Base-by-base conservation (phyloP, 75 land plant genomes). In the Picea sitchensis region DNA sequence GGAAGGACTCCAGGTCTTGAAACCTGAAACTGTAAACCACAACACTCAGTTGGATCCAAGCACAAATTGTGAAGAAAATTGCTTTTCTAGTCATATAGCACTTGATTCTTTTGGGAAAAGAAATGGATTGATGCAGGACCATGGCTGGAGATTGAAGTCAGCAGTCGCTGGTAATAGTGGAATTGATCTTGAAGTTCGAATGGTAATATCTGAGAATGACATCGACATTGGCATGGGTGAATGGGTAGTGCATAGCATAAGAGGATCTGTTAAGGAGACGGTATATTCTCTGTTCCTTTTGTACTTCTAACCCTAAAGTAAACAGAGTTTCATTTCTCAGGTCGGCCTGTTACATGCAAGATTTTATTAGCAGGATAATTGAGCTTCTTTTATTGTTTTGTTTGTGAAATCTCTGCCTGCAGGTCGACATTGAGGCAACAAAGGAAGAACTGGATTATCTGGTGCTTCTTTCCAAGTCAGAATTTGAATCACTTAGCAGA, bases 401-500 rank as follows among this genome's bases (percentile, higher is more conserved):
- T 21, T 44, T 13, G 17, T 80, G 56, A 63, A 41, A 32, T 44
- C 38, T 26, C 59, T 78, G 31, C 61, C 36, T 78, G 62, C 84
- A 97, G 99, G 87, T 97, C 76, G 98, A 98, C 82, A 88, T 93
- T 3, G 86, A 92, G 76, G 93, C 91, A 4, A 98, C 98, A 18
- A 95, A 95, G 85, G 89, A 87, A 76, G 99, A 98, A 79, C 79
- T 98, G 56, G 92, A 95, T 75, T 88, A 93, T 77, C 87, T 98
- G 61, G 85, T 91, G 72, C 68, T 78, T 58, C 79, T 93, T 58
- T 87, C 87, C 77, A 91, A 89, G 82, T 85, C 93, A 59, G 99
- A 98, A 80, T 75, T 93, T 64, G 98, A 95, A 76, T 87, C 99
- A 62, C 91, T 95, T 84, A 97, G 99, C 77, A 91, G 99, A 83